phyloP scores from a whole-genome alignment of 1,284 basidiomycete genomes.

The Cryptococcus sp. region DNA sequence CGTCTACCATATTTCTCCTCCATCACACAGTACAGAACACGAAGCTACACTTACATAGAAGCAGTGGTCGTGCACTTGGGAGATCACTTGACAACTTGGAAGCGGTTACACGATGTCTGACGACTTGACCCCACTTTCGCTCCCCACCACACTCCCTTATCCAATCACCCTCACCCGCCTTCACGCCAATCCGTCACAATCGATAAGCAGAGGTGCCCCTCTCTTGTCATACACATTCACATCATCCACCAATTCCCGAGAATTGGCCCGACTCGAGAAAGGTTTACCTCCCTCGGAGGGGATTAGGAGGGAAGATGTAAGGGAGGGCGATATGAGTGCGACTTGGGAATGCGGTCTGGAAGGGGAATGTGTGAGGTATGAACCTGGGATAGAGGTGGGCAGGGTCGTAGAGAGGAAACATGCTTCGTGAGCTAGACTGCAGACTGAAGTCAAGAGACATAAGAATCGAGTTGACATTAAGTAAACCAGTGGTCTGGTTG shows the following conservation, averaged over 20 bases:
- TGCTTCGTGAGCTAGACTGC: conserved; percentile 41
- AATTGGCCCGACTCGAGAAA: conserved; percentile 43
- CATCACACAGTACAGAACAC: neutral
- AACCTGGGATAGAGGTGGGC: conserved; percentile 25
- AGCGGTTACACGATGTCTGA: conserved; percentile 35
- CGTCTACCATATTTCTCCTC: neutral
- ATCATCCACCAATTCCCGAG: conserved; percentile 19
- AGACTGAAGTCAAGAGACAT: conserved; percentile 49
- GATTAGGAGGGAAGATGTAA: conserved; percentile 9
- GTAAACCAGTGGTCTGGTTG: conserved; percentile 59
- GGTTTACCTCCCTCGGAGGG: conserved; percentile 4
- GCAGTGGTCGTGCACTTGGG: no score
- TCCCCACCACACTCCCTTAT: conserved; percentile 68
- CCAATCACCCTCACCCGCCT: conserved; percentile 70
- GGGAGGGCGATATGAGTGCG: conserved; percentile 48
- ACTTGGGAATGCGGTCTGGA: conserved; percentile 82
- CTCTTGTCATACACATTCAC: conserved; percentile 73
- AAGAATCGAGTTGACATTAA: conserved; percentile 4
- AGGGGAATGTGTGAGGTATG: conserved; percentile 53
- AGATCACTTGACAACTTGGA: no score
- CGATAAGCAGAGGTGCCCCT: conserved; percentile 63
- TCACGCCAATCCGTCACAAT: conserved; percentile 51
- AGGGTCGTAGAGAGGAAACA: conserved; percentile 30
- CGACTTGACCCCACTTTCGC: conserved; percentile 39
- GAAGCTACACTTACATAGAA: no score